Evolutionary conservation across 768 basidiomycete species (phyloP), one percentile per base, ranked within the genome.

Genomic region (Trametes cingulata): DNA sequence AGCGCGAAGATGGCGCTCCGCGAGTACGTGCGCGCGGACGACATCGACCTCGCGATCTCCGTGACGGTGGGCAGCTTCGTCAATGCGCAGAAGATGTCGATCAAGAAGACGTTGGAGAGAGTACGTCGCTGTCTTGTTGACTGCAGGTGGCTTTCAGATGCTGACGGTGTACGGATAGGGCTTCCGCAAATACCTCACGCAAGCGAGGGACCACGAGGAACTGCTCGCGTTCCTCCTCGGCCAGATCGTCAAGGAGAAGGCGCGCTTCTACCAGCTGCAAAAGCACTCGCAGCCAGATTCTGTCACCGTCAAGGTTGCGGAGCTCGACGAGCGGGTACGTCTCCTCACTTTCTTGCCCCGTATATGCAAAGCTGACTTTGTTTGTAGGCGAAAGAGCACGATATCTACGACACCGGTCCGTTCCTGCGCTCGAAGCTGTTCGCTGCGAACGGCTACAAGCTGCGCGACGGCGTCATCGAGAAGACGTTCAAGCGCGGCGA

Each of bases 1-100:
- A 94, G 91, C 69, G 97, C 97, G 22, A 97, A 96, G 80, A 98
- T 99, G 97, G 87, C 95, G 49, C 78, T 99, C 62, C 83, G 97
- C 53, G 96, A 98, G 75, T 98, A 93, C 69, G 97, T 98, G 33
- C 85, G 97, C 46, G 80, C 88, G 39, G 97, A 98, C 72, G 97
- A 99, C 71, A 94, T 99, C 67, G 95, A 99, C 73, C 77, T 98
- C 52, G 96, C 97, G 1, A 98, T 99, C 63, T 93, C 93, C 68
- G 95, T 98, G 47, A 91, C 93, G 3, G 86, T 99, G 27, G 88
- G 88, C 52, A 95, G 92, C 76, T 99, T 99, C 73, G 93, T 99
- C 59, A 95, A 76, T 65, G 91, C 97, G 25, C 97, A 99, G 74
- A 99, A 99, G 80, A 88, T 95, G 83, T 93, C 91, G 59, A 96